Conservation (phyloP, 257 asterid genomes). For the Nicotiana knightiana region DNA sequence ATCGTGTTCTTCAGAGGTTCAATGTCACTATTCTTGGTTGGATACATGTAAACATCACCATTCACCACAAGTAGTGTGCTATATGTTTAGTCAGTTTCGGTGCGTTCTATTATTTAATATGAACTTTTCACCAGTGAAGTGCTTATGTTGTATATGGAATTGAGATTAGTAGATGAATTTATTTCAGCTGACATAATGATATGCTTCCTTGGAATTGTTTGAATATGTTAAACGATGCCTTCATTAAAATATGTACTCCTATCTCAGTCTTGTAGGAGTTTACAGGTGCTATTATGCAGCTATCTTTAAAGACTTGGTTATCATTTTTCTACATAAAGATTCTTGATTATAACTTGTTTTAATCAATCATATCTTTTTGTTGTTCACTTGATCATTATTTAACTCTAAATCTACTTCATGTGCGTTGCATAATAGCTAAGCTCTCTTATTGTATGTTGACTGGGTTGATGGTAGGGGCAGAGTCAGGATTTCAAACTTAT, state of each 20-base stretch:
- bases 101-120: not conserved
- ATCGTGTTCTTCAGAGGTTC: too few species aligned
- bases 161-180: not conserved
- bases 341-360: too few species aligned
- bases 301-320: too few species aligned
- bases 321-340: too few species aligned
- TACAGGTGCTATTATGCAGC: too few species aligned
- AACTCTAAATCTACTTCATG: not conserved
- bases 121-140: not conserved
- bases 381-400: too few species aligned
- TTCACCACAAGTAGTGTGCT: conserved; percentile 9
- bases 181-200: not conserved
- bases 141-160: not conserved
- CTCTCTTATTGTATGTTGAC: not conserved
- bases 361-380: too few species aligned
- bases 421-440: not conserved
- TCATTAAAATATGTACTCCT: not conserved
- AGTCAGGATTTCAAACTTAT: too few species aligned
- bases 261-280: too few species aligned
- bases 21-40: too few species aligned
- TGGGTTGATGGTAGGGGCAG: too few species aligned
- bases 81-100: not conserved
- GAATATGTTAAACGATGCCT: not conserved
- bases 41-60: conserved; percentile 74
- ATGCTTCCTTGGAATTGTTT: not conserved